These are phyloP conservation scores for Colletotrichum sp. DNA, from an alignment of 2,329 filamentous ascomycete genomes.

Conservation along the genomic window DNA sequence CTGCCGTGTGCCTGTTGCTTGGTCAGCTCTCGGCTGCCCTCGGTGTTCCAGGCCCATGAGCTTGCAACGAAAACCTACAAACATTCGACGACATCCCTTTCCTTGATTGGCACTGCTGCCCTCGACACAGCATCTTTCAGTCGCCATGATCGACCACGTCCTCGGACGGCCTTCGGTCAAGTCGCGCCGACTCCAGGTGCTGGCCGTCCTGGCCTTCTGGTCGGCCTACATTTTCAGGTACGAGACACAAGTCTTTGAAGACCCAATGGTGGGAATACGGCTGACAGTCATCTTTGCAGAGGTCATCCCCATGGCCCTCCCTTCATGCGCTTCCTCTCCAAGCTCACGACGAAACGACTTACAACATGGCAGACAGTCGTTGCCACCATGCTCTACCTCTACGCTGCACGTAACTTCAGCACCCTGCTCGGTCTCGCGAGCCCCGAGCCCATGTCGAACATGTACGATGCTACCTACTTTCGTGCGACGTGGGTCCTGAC, in stretches of 20 bases:
- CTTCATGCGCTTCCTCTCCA: conserved; percentile 72
- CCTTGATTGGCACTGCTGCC: neutral
- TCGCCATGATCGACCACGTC: conserved; percentile 79
- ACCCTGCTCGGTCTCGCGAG: conserved; percentile 90
- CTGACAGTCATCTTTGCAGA: conserved; percentile 46
- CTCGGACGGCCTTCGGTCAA: conserved; percentile 88
- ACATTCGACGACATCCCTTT: neutral
- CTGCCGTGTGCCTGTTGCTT: neutral
- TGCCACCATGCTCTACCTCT: conserved; percentile 88
- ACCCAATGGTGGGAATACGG: neutral
- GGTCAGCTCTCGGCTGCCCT: conserved; percentile 1
- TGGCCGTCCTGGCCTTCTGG: conserved; percentile 93
- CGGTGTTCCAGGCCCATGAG: neutral
- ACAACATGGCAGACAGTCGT: conserved; percentile 92
- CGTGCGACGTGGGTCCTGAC: conserved; percentile 97
- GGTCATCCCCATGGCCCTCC: conserved; percentile 91
- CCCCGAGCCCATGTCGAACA: conserved; percentile 90
- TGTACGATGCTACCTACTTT: conserved; percentile 93
- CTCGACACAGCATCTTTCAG: neutral
- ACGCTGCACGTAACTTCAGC: conserved; percentile 90
- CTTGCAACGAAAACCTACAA: neutral
- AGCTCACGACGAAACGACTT: conserved; percentile 70
- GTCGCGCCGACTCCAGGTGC: conserved; percentile 90
- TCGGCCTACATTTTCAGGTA: conserved; percentile 81
- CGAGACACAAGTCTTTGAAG: neutral